These are phyloP conservation scores for Sapria himalayana DNA, from an alignment of 345 rosid species.

Conservation along the genomic window DNA sequence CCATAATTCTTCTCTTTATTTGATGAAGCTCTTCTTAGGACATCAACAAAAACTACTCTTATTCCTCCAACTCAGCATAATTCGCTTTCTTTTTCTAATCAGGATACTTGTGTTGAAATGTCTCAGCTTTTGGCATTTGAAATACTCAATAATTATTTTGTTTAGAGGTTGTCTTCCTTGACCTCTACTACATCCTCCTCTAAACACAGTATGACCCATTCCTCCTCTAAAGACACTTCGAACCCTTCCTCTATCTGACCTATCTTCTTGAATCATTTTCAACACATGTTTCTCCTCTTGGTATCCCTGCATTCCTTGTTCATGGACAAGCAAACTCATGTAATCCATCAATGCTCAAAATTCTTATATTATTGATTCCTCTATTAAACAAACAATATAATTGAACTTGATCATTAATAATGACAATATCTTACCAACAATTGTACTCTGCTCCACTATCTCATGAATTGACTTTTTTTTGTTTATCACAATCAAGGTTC, in stretches of 20 bases:
- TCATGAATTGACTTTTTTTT: slow-evolving; percentile 1
- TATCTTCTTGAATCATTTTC: background rate
- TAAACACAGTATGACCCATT: too few species aligned
- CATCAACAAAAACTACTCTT: background rate
- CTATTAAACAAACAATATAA: too few species aligned
- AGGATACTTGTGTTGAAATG: slow-evolving; percentile 2
- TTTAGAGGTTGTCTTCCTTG: background rate
- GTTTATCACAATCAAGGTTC: slow-evolving; percentile 5
- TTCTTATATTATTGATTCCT: too few species aligned
- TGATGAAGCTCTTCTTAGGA: background rate
- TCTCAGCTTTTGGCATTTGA: slow-evolving; percentile 3
- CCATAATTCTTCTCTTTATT: slow-evolving; percentile 2
- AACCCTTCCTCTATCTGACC: slow-evolving; percentile 4
- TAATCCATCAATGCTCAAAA: slow-evolving; percentile 5
- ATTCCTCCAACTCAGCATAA: background rate
- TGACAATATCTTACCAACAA: slow-evolving; percentile 2
- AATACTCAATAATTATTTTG: slow-evolving; percentile 3
- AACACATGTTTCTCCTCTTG: slow-evolving; percentile 5
- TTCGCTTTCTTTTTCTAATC: background rate
- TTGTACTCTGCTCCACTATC: background rate
- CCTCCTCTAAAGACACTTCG: too few species aligned
- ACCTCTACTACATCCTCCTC: slow-evolving; percentile 5
- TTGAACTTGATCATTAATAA: too few species aligned
- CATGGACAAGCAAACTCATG: slow-evolving; percentile 6
- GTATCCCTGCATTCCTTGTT: slow-evolving; percentile 1